These are phyloP conservation scores for Abrus precatorius DNA, from an alignment of 306 rosid species.

Conservation along the genomic window DNA sequence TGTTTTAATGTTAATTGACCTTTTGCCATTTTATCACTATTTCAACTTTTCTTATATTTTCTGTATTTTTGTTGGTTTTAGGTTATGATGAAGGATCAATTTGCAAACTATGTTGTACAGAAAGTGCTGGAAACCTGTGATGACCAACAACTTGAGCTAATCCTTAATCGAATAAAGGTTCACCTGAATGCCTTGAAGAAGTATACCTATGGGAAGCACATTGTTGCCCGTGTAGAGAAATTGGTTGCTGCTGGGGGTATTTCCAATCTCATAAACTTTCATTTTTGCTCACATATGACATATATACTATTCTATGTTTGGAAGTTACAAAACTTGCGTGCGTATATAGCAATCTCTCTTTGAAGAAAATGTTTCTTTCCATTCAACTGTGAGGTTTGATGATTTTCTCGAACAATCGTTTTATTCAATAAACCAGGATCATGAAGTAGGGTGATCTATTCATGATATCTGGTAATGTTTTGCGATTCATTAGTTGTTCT, in stretches of 20 bases:
- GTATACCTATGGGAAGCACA: conserved; percentile 96
- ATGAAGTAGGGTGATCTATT: conserved; percentile 17
- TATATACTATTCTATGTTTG: no score
- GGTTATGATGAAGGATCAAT: conserved; percentile 96
- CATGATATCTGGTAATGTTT: not conserved
- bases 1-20: not conserved
- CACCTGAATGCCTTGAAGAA: conserved; percentile 96
- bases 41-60: conserved; percentile 29
- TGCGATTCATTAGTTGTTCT: conserved; percentile 2
- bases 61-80: conserved; percentile 39
- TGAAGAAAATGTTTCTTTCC: not conserved
- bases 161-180: conserved; percentile 91
- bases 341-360: not conserved
- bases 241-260: conserved; percentile 98
- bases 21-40: not conserved
- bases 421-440: conserved; percentile 2
- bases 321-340: not conserved
- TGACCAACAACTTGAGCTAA: conserved; percentile 94
- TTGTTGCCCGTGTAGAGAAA: conserved; percentile 97
- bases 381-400: conserved; percentile 26
- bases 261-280: conserved; percentile 28
- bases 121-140: conserved; percentile 96
- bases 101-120: conserved; percentile 96
- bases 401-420: not conserved
- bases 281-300: not conserved